Base-by-base conservation (phyloP, 2,329 filamentous ascomycete genomes). In the Colletotrichum orbiculare region DNA sequence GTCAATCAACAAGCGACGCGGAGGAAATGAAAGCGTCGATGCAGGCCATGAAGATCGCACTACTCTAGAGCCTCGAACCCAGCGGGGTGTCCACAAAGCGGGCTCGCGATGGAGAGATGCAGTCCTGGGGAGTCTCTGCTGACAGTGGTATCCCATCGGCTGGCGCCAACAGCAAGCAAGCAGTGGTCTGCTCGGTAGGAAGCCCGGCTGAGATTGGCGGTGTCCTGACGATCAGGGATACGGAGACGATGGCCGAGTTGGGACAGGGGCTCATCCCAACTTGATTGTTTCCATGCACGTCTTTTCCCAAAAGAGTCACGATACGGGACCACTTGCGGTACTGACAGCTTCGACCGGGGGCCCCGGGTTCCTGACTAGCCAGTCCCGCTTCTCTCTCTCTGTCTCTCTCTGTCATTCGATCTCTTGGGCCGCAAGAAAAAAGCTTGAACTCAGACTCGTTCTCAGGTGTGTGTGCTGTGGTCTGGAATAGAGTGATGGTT, bases 11-110 rank as follows among this genome's bases (percentile, higher is more conserved):
- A 65, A 41, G 62, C 62, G 58, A 65, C 62, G 62, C 62, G 58
- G 62, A 62, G 62, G 62, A 65, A 62, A 65, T 65, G 58, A 65
- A 48, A 56, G 25, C 35, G 62, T 56, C 58, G 62, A 65, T 65
- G 58, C 62, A 65, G 62, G 58, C 41, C 33, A 42, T 37, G 62
- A 65, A 62, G 62, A 65, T 62, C 52, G 62, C 58, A 65, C 62
- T 52, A 25, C 25, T 1, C 25, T 5, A 42, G 47, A 53, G 62
- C 52, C 62, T 48, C 50, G 7, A 42, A 47, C 8, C 57, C 62
- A 65, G 47, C 62, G 33, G 25, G 25, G 37, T 42, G 38, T 61
- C 55, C 45, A n/a, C 11, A n/a, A 43, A 48, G 58, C 52, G 62
- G 62, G 41, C 47, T 65, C 41, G 43, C 38, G 4, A 17, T 39